Evolutionary conservation across 768 basidiomycete species (phyloP).

Genomic region (Boletus tomentosulus): DNA sequence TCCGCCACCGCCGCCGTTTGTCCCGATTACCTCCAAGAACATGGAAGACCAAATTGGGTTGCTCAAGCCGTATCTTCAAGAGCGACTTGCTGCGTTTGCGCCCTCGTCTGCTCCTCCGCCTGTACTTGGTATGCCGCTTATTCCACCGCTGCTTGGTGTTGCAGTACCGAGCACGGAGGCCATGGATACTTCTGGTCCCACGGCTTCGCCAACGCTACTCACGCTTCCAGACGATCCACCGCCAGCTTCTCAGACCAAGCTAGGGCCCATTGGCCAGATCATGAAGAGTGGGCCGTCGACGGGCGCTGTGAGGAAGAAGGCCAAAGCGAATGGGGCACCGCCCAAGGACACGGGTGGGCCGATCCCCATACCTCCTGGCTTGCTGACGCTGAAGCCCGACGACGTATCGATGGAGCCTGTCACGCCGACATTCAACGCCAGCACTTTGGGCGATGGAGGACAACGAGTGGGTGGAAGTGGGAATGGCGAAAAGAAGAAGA

Average conservation of each 20-base stretch:
- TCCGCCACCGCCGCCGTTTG: conserved; percentile 79
- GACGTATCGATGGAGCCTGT: conserved; percentile 20
- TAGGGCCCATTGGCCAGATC: conserved; percentile 78
- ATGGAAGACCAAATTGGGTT: conserved; percentile 82
- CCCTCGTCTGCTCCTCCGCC: conserved; percentile 20
- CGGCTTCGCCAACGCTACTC: conserved; percentile 18
- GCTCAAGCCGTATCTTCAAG: conserved; percentile 70
- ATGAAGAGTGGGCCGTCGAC: conserved; percentile 45
- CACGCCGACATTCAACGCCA: conserved; percentile 13
- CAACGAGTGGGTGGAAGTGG: conserved; percentile 13
- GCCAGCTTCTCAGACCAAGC: conserved; percentile 55
- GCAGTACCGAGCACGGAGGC: background rate
- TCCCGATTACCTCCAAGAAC: conserved; percentile 61
- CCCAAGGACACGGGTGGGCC: conserved; percentile 22
- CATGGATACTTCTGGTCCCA: background rate
- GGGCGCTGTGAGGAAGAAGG: conserved; percentile 61
- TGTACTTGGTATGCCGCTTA: conserved; percentile 14
- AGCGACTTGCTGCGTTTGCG: conserved; percentile 46
- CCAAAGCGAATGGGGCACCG: conserved; percentile 21
- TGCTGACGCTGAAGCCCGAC: conserved; percentile 18
- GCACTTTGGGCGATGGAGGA: background rate
- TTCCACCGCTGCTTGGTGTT: conserved; percentile 8
- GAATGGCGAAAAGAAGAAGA: conserved; percentile 21
- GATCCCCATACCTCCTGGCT: conserved; percentile 15
- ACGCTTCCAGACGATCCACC: conserved; percentile 65